A percentile compares a stretch with the other conserved stretches of the same genome.
Evolutionary conservation across 352 stramenopile species (phyloP).

Genomic region (Peronospora tabacina): DNA sequence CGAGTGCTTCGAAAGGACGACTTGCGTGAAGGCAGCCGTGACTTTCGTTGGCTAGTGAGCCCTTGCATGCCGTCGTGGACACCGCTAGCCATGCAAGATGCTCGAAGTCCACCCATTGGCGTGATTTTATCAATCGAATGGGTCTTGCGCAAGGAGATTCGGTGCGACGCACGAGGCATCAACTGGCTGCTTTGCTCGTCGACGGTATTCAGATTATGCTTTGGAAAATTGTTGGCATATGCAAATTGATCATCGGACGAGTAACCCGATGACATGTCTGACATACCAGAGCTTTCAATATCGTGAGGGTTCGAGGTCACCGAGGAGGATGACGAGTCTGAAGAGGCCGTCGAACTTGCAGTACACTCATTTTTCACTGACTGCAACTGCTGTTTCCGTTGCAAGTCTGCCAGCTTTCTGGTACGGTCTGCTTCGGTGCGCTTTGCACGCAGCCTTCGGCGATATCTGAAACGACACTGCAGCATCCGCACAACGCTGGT

Average conservation of each 20-base stretch:
- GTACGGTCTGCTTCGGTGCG: conserved; percentile 21
- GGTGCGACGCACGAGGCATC: conserved; percentile 25
- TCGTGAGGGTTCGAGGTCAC: conserved; percentile 72
- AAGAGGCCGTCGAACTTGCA: conserved; percentile 67
- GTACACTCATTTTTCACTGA: conserved; percentile 38
- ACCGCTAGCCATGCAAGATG: conserved; percentile 41
- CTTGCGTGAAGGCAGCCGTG: conserved; percentile 46
- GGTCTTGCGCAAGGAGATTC: conserved; percentile 39
- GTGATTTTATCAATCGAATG: conserved; percentile 47
- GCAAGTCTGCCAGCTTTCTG: conserved; percentile 18
- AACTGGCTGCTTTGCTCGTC: conserved; percentile 63
- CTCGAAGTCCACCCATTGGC: conserved; percentile 25
- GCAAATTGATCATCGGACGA: conserved; percentile 54
- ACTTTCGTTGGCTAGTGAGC: conserved; percentile 21
- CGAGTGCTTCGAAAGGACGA: conserved; percentile 69
- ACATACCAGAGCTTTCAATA: conserved; percentile 46
- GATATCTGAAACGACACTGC: conserved; percentile 66
- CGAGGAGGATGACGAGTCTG: conserved; percentile 48
- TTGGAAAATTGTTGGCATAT: conserved; percentile 43
- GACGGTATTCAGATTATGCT: conserved; percentile 63
- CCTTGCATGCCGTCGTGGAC: conserved; percentile 14
- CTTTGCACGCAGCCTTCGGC: conserved; percentile 23
- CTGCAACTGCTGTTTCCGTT: conserved; percentile 28
- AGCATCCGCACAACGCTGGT: conserved; percentile 48
- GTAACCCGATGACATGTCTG: conserved; percentile 48